phyloP scores from a whole-genome alignment of 2,329 filamentous ascomycete species.

The Hirsutella thompsonii region DNA sequence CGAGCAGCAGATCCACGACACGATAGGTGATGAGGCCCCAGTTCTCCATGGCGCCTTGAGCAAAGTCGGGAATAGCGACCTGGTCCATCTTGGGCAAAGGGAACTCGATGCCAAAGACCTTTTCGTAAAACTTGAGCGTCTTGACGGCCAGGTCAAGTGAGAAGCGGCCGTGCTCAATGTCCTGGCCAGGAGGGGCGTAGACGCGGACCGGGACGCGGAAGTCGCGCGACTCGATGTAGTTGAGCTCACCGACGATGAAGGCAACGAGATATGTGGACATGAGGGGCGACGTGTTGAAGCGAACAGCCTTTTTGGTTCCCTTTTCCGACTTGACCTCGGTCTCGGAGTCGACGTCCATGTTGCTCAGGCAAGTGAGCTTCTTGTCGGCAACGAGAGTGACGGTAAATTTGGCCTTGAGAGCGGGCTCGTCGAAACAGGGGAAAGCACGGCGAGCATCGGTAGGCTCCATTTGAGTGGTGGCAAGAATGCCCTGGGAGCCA shows the following conservation, averaged over 20 bases:
- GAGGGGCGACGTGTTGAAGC: slow-evolving; percentile 79
- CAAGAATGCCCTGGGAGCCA: slow-evolving; percentile 69
- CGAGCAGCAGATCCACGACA: slow-evolving; percentile 68
- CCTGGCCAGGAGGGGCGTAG: slow-evolving; percentile 81
- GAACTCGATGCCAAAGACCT: slow-evolving; percentile 61
- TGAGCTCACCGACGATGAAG: slow-evolving; percentile 87
- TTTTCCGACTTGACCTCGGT: slow-evolving; percentile 39
- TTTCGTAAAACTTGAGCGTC: slow-evolving; percentile 89
- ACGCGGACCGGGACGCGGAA: slow-evolving; percentile 89
- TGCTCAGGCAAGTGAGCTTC: slow-evolving; percentile 81
- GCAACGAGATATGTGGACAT: slow-evolving; percentile 97
- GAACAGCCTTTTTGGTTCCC: slow-evolving; percentile 61
- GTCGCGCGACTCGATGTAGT: slow-evolving; percentile 81
- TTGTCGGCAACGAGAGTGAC: slow-evolving; percentile 86
- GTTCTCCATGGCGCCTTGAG: slow-evolving; percentile 95
- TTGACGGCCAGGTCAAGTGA: slow-evolving; percentile 79
- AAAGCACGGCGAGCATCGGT: slow-evolving; percentile 88
- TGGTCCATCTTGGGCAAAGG: slow-evolving; percentile 33
- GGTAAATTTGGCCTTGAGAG: slow-evolving; percentile 85
- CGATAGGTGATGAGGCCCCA: slow-evolving; percentile 95
- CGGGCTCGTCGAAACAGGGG: slow-evolving; percentile 93
- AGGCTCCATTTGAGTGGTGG: slow-evolving; percentile 91
- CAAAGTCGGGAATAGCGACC: slow-evolving; percentile 92
- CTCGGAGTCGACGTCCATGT: slow-evolving; percentile 87
- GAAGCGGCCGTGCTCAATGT: slow-evolving; percentile 86